phyloP scores from a whole-genome alignment of 208 protist species.

The Crithidia expoeki region DNA sequence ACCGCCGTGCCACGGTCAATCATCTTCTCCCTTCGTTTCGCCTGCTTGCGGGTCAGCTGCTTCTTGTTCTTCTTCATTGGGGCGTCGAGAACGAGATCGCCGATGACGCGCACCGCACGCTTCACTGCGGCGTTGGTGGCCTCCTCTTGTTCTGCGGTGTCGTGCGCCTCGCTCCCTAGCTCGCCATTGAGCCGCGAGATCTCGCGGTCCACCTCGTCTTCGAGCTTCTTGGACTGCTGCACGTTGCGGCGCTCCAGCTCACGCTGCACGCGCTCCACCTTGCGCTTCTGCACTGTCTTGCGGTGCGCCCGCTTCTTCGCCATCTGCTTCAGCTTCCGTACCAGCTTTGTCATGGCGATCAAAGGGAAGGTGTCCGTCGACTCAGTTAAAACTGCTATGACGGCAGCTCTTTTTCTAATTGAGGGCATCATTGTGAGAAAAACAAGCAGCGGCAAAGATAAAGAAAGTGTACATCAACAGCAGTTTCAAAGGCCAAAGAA shows the following conservation, averaged over 20 bases:
- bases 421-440: too few species aligned
- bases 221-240: conserved; percentile 42
- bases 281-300: conserved; percentile 89
- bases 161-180: conserved; percentile 14
- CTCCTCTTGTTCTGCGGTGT: not conserved
- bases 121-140: conserved; percentile 30
- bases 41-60: conserved; percentile 76
- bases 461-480: too few species aligned
- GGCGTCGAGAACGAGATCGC: conserved; percentile 68
- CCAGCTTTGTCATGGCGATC: conserved; percentile 80
- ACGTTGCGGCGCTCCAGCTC: conserved; percentile 54
- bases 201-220: conserved; percentile 69
- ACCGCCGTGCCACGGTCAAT: conserved; percentile 63
- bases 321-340: conserved; percentile 91
- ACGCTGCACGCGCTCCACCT: conserved; percentile 61
- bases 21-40: conserved; percentile 63
- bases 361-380: too few species aligned
- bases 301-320: conserved; percentile 86
- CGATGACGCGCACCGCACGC: conserved; percentile 56
- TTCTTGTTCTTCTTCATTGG: conserved; percentile 68
- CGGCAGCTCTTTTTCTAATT: too few species aligned
- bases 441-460: too few species aligned
- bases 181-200: conserved; percentile 54
- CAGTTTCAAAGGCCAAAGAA: too few species aligned
- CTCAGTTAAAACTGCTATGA: too few species aligned